These are phyloP conservation scores for Oryza australiensis DNA, from an alignment of 176 grass and related monocot genomes.

Conservation along the genomic window DNA sequence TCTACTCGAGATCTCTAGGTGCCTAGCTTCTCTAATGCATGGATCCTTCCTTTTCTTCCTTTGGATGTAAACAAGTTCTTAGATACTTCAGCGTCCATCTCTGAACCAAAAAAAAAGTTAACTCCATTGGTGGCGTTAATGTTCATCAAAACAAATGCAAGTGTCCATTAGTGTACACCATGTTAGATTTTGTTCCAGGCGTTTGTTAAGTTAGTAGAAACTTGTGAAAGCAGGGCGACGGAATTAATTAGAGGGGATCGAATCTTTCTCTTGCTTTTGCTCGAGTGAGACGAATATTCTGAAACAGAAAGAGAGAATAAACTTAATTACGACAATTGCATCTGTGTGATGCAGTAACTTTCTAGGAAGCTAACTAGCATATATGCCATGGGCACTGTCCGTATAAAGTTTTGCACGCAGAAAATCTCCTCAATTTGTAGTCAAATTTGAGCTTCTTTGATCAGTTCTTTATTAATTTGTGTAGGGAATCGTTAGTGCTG, in stretches of 20 bases:
- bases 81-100: no score
- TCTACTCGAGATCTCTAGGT: background rate
- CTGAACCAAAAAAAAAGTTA: background rate
- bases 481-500: background rate
- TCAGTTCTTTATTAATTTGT: background rate
- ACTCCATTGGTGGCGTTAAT: background rate
- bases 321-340: no score
- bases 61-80: background rate
- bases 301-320: background rate
- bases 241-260: background rate
- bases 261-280: constrained; percentile 11
- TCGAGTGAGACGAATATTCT: background rate
- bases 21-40: background rate
- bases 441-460: no score
- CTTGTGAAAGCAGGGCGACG: background rate
- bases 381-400: background rate
- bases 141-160: background rate
- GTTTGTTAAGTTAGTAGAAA: background rate
- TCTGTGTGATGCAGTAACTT: background rate
- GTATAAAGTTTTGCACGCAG: background rate
- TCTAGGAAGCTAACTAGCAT: background rate
- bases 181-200: constrained; percentile 5
- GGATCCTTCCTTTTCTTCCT: background rate
- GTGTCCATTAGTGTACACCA: background rate
- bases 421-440: background rate